These are phyloP conservation scores for Wickerhamiella dianesei DNA, from an alignment of 805 yeast species.

Conservation along the genomic window DNA sequence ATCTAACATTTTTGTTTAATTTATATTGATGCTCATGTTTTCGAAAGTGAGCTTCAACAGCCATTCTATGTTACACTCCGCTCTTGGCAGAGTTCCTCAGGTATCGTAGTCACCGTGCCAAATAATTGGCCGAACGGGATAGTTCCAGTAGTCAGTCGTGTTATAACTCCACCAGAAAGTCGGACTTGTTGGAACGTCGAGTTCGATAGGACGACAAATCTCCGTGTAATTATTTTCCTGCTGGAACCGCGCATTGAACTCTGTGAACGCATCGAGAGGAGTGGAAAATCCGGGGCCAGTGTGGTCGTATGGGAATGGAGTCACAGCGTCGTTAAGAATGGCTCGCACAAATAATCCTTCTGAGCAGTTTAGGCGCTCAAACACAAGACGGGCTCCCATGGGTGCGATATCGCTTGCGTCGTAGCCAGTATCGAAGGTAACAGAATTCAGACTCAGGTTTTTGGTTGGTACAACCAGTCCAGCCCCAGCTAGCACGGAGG, in stretches of 20 bases:
- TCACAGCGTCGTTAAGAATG: constrained; percentile 40
- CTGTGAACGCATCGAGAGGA: constrained; percentile 20
- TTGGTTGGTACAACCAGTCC: constrained; percentile 33
- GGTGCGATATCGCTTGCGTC: constrained; percentile 30
- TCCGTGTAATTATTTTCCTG: neutral
- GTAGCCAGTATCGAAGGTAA: constrained; percentile 36
- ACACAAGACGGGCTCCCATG: constrained; percentile 21
- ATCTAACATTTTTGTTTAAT: too few species aligned
- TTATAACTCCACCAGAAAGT: constrained; percentile 1
- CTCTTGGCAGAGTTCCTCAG: neutral
- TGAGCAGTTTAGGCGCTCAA: constrained; percentile 28
- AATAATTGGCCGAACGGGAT: neutral
- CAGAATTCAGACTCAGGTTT: constrained; percentile 26
- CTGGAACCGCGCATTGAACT: neutral
- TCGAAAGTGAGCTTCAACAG: too few species aligned
- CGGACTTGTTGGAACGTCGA: neutral
- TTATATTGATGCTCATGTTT: too few species aligned
- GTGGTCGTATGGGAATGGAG: constrained; percentile 36
- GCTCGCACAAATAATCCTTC: constrained; percentile 31
- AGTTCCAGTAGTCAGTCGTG: neutral
- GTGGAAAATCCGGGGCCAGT: constrained; percentile 40
- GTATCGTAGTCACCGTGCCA: neutral
- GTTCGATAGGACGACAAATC: neutral
- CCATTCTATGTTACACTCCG: too few species aligned
- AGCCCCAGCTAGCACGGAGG: constrained; percentile 34